These are phyloP conservation scores for Thielaviopsis euricoi DNA, from an alignment of 2,329 filamentous ascomycete species.

Conservation along the genomic window DNA sequence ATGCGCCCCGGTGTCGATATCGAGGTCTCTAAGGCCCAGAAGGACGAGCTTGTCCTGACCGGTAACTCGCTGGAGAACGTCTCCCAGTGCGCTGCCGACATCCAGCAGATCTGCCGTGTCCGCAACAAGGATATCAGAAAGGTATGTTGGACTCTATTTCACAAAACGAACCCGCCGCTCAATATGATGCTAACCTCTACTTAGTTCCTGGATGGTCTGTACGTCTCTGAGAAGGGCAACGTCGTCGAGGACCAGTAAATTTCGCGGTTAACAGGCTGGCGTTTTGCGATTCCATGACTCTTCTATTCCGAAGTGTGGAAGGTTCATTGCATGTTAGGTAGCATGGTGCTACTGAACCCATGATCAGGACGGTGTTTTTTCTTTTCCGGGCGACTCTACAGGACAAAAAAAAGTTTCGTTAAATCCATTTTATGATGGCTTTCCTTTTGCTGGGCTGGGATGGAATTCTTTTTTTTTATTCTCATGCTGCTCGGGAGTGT, in stretches of 20 bases:
- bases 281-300: slow-evolving; percentile 41
- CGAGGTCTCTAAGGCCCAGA: slow-evolving; percentile 76
- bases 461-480: slow-evolving; percentile 5
- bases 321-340: slow-evolving; percentile 46
- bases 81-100: slow-evolving; percentile 95
- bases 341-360: slow-evolving; percentile 28
- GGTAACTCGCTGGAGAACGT: slow-evolving; percentile 97
- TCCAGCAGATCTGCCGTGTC: slow-evolving; percentile 98
- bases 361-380: slow-evolving; percentile 13
- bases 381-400: slow-evolving; percentile 14
- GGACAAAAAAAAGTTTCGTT: slow-evolving; percentile 13
- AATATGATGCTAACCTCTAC: slow-evolving; percentile 14
- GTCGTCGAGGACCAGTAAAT: slow-evolving; percentile 54
- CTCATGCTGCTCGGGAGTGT: background rate
- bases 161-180: background rate
- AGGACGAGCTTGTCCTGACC: slow-evolving; percentile 87
- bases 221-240: slow-evolving; percentile 98
- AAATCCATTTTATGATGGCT: slow-evolving; percentile 10
- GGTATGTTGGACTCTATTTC: slow-evolving; percentile 30
- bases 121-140: slow-evolving; percentile 99
- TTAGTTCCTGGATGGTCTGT: slow-evolving; percentile 98
- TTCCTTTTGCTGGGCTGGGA: slow-evolving; percentile 8
- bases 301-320: slow-evolving; percentile 39
- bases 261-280: slow-evolving; percentile 25
- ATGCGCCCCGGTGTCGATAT: slow-evolving; percentile 88